These are phyloP conservation scores for Aspergillus sp. DNA, from an alignment of 2,329 filamentous ascomycete genomes.

Conservation along the genomic window DNA sequence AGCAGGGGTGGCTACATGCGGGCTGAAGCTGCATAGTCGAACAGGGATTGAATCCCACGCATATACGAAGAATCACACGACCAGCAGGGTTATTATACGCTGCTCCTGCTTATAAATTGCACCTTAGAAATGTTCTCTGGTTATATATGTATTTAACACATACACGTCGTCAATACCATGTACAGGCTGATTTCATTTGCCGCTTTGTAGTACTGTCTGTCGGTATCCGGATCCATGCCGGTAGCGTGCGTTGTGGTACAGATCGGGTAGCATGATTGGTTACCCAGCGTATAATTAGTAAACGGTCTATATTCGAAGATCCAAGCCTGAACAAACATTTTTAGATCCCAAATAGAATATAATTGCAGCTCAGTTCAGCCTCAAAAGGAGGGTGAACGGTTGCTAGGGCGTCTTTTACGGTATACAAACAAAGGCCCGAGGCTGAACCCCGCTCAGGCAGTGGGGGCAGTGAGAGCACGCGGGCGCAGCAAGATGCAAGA, in stretches of 20 bases:
- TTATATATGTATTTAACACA: no score
- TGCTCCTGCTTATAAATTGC: background rate
- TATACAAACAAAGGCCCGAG: background rate
- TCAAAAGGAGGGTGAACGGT: background rate
- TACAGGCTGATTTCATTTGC: background rate
- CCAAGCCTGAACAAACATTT: no score
- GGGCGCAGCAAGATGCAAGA: background rate
- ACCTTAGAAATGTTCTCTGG: background rate
- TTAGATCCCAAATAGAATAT: no score
- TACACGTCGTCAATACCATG: no score
- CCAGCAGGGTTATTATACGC: background rate
- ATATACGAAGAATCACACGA: conserved; percentile 7
- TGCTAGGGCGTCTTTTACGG: background rate
- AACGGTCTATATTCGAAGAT: no score
- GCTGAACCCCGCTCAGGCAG: background rate
- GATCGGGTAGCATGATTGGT: no score
- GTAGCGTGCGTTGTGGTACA: background rate
- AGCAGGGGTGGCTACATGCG: background rate
- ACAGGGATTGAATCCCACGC: background rate
- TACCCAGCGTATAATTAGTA: background rate
- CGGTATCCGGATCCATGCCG: background rate
- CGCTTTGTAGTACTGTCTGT: background rate
- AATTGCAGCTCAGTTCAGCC: background rate
- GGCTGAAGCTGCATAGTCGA: background rate
- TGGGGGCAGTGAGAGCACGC: background rate